Conservation (phyloP, 805 yeast species). For the Schwanniomyces polymorphus region DNA sequence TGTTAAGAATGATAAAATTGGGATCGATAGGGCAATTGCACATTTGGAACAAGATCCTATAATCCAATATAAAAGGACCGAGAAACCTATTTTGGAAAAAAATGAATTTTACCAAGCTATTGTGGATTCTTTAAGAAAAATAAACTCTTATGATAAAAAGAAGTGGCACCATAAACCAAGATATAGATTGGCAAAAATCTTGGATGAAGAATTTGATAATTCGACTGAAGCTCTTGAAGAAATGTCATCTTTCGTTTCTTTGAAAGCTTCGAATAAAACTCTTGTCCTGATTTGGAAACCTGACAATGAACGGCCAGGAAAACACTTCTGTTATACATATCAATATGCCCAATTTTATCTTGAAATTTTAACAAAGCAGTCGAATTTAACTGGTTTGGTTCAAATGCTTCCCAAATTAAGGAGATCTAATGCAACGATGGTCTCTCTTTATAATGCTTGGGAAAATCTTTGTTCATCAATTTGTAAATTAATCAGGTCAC, state of each 20-base stretch:
- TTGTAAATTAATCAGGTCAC: constrained; percentile 51
- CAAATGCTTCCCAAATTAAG: constrained; percentile 72
- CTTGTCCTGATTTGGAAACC: constrained; percentile 92
- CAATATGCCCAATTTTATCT: constrained; percentile 68
- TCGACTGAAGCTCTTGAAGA: constrained; percentile 57
- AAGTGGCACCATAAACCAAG: constrained; percentile 92
- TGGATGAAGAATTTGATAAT: constrained; percentile 54
- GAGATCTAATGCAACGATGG: constrained; percentile 74
- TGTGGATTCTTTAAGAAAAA: constrained; percentile 45
- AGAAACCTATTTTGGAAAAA: background rate
- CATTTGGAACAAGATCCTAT: constrained; percentile 40
- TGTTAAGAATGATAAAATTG: constrained; percentile 36
- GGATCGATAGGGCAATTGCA: constrained; percentile 35
- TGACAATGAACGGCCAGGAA: constrained; percentile 87
- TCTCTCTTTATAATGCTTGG: constrained; percentile 64
- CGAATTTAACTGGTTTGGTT: constrained; percentile 60
- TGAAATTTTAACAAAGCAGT: constrained; percentile 49
- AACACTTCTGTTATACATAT: constrained; percentile 77
- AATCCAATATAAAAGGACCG: constrained; percentile 7
- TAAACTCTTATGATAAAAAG: constrained; percentile 66
- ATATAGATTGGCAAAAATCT: constrained; percentile 66
- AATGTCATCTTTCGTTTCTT: constrained; percentile 60
- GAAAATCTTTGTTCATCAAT: constrained; percentile 55
- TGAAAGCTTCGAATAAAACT: constrained; percentile 67
- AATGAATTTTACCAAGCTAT: constrained; percentile 37